Evolutionary conservation across 2,329 filamentous ascomycete species (phyloP).

Genomic region (Reticulascus tulasneorum): DNA sequence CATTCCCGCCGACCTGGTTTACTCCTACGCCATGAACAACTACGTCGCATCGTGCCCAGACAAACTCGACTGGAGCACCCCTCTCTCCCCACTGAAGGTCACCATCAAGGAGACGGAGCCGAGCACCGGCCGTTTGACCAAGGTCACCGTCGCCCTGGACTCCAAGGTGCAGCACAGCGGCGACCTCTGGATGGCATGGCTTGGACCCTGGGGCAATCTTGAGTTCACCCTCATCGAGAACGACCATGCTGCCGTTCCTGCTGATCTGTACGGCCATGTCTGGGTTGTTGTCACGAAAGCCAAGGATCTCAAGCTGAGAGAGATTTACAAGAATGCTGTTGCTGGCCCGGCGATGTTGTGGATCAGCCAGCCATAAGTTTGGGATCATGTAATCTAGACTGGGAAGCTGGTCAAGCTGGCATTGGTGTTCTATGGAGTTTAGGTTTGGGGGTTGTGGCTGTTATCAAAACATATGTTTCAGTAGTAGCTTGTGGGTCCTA

Average conservation of each 20-base stretch:
- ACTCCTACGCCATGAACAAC: conserved; percentile 24
- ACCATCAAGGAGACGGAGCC: conserved; percentile 5
- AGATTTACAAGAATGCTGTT: conserved; percentile 20
- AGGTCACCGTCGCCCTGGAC: too few species aligned
- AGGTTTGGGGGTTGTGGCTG: too few species aligned
- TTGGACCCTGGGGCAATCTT: conserved; percentile 30
- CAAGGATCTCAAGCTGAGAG: conserved; percentile 15
- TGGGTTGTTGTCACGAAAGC: conserved; percentile 28
- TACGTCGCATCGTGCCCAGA: conserved; percentile 23
- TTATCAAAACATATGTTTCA: too few species aligned
- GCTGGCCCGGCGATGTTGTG: conserved; percentile 32
- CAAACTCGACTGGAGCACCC: not conserved
- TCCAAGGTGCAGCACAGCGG: conserved; percentile 16
- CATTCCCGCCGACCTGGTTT: conserved; percentile 26
- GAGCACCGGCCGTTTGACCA: too few species aligned
- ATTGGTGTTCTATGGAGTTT: too few species aligned
- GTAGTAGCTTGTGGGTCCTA: too few species aligned
- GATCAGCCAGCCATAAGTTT: conserved; percentile 18
- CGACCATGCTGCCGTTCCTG: conserved; percentile 23
- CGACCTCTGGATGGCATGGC: conserved; percentile 29
- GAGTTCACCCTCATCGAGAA: conserved; percentile 23
- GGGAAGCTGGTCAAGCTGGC: too few species aligned
- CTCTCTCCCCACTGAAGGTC: not conserved
- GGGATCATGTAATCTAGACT: too few species aligned
- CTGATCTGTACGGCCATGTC: conserved; percentile 28